Evolutionary conservation across 768 basidiomycete genomes (phyloP), one percentile per base, ranked within the genome.

Genomic region (Pleurotus tuber-regium): DNA sequence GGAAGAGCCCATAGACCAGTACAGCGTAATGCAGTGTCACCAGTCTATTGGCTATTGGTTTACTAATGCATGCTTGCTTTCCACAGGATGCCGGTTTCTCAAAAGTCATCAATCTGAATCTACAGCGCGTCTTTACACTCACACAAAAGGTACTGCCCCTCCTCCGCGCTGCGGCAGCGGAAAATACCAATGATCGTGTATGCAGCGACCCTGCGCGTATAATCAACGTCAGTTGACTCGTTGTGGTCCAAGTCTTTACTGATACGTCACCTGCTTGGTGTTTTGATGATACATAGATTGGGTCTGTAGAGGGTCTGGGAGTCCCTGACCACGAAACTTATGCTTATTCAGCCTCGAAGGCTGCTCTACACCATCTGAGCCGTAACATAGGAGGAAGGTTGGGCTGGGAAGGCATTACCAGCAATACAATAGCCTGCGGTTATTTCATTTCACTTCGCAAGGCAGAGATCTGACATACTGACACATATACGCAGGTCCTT

Each of bases 291-390:
- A n/a, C n/a, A 9, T 52, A 86, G 82, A 85, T 79, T 57, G 85
- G 77, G 28, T 84, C 80, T 12, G 75, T 86, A 30, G 85, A 86
- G 59, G 84, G 79, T 8, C 57, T 77, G 2, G 57, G 60, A 16
- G 75, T 83, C 3, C 81, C 82, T 1, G 65, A 69, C 19, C 73
- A 79, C 52, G 82, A 86, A 55, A 86, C 84, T 2, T 86, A 82
- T 54, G 81, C 83, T 0, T 86, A 86, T 59, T 76, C 80, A 26
- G 77, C 82, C 3, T 79, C 78, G n/a, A 87, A 87, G 61, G 82
- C 79, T 4, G 81, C 71, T 2, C 63, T 83, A 47, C 78, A 81
- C 60, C 84, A 85, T 50, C 64, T 84, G 24, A 80, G 80, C 51
- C 70, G 79, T 18, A 76, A 82, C 54, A 70, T 87, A 23, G 85